Evolutionary conservation across 2,329 filamentous ascomycete genomes (phyloP).

Genomic region (Nannizzia gypsea): DNA sequence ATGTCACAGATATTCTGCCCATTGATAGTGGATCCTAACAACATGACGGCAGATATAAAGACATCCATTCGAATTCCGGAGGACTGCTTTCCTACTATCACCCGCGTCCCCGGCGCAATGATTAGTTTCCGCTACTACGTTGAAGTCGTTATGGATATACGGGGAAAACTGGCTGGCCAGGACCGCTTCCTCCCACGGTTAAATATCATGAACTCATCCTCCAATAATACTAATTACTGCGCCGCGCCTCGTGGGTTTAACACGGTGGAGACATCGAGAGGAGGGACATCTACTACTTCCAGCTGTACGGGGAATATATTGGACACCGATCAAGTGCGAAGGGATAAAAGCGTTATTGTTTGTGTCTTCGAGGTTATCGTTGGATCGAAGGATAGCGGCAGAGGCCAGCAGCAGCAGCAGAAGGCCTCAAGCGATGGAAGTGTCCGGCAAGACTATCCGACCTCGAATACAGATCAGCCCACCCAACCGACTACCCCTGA

Average conservation of each 20-base stretch:
- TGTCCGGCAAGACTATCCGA: constrained; percentile 14
- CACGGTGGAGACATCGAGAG: constrained; percentile 22
- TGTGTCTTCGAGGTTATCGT: constrained; percentile 78
- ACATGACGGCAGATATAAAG: constrained; percentile 66
- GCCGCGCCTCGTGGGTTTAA: constrained; percentile 26
- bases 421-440: constrained; percentile 16
- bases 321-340: constrained; percentile 72
- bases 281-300: constrained; percentile 25
- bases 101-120: constrained; percentile 79
- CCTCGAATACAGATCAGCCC: constrained; percentile 21
- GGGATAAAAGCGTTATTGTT: constrained; percentile 84
- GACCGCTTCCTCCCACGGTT: constrained; percentile 51
- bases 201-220: constrained; percentile 39
- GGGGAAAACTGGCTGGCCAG: constrained; percentile 69
- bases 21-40: constrained; percentile 72
- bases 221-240: constrained; percentile 34
- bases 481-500: not conserved
- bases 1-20: constrained; percentile 79
- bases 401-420: constrained; percentile 36
- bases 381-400: constrained; percentile 67
- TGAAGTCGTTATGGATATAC: constrained; percentile 84
- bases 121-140: constrained; percentile 91
- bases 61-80: constrained; percentile 78
- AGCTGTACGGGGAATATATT: constrained; percentile 54
- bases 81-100: constrained; percentile 84